These are phyloP conservation scores for Ligustrum vulgare DNA, from an alignment of 257 asterid species.

Conservation along the genomic window DNA sequence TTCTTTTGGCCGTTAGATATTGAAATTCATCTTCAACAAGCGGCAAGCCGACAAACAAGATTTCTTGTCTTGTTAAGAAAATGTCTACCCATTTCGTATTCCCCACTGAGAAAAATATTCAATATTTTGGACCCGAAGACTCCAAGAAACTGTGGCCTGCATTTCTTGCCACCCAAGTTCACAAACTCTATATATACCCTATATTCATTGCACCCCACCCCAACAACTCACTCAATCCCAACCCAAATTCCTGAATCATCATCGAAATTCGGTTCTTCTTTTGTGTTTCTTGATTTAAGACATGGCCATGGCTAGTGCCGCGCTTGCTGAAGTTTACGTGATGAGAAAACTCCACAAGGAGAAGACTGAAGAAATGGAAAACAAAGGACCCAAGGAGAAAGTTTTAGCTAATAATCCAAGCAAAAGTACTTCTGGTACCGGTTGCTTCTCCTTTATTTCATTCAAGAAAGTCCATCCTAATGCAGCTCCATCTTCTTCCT, in stretches of 20 bases:
- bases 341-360: constrained; percentile 30
- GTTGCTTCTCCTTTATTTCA: constrained; percentile 16
- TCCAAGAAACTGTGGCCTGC: not conserved
- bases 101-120: not conserved
- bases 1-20: not conserved
- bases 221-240: not conserved
- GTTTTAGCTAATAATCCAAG: not conserved
- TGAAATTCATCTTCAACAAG: not conserved
- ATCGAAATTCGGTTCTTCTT: not conserved
- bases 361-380: constrained; percentile 26
- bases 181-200: not conserved
- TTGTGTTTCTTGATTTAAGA: not conserved
- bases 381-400: constrained; percentile 3
- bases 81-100: not conserved
- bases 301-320: constrained; percentile 20
- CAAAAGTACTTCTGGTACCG: not conserved
- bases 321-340: constrained; percentile 37
- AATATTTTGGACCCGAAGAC: not conserved
- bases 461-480: constrained; percentile 27
- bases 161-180: constrained; percentile 4
- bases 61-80: not conserved
- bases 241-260: not conserved
- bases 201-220: not conserved
- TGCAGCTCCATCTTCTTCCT: not conserved
- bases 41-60: not conserved